phyloP scores from a whole-genome alignment of 495 filamentous ascomycete genomes.

The Talaromyces wortmannii region DNA sequence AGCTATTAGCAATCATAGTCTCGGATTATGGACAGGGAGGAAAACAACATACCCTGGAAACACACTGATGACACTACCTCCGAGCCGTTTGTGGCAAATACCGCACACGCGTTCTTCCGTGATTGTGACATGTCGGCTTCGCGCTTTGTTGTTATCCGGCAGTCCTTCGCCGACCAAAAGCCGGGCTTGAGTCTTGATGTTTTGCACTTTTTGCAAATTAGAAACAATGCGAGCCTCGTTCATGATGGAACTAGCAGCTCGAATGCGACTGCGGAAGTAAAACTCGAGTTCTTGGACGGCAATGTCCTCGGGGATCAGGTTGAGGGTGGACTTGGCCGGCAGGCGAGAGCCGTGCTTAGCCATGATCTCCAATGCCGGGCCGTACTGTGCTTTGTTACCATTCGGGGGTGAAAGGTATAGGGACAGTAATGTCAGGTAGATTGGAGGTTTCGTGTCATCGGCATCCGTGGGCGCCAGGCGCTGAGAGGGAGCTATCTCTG shows the following conservation, averaged over 20 bases:
- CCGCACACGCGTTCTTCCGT: slow-evolving; percentile 82
- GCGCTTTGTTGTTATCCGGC: slow-evolving; percentile 39
- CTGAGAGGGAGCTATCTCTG: slow-evolving; percentile 26
- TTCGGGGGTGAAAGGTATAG: slow-evolving; percentile 83
- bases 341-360: slow-evolving; percentile 87
- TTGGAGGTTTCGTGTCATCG: slow-evolving; percentile 57
- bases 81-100: slow-evolving; percentile 87
- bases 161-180: slow-evolving; percentile 59
- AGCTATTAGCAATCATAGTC: not conserved
- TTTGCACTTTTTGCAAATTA: slow-evolving; percentile 63
- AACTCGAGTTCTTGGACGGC: slow-evolving; percentile 74
- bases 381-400: slow-evolving; percentile 64
- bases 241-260: slow-evolving; percentile 72
- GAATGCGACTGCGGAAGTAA: slow-evolving; percentile 89
- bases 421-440: slow-evolving; percentile 85
- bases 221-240: slow-evolving; percentile 73
- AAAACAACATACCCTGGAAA: slow-evolving; percentile 52
- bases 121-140: slow-evolving; percentile 71
- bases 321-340: slow-evolving; percentile 76
- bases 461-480: slow-evolving; percentile 36
- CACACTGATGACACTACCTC: slow-evolving; percentile 78
- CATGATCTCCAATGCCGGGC: slow-evolving; percentile 77
- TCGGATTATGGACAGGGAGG: not conserved
- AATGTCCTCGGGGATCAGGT: slow-evolving; percentile 74
- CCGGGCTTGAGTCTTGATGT: slow-evolving; percentile 62